phyloP scores from a whole-genome alignment of 345 rosid genomes.

The Hirschfeldia incana region DNA sequence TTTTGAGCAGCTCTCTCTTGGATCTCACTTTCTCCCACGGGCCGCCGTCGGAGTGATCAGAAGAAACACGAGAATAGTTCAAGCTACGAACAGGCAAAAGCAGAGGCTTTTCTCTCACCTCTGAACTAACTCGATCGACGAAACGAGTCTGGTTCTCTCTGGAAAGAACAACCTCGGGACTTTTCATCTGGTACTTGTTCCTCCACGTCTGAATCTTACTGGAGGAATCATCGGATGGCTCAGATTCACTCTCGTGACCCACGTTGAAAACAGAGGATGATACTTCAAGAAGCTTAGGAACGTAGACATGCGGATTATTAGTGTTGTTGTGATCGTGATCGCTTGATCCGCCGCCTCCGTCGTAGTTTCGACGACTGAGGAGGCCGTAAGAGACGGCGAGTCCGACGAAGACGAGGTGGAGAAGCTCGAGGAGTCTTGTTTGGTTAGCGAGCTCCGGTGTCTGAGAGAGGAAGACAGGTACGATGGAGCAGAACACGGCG shows the following conservation, averaged over 20 bases:
- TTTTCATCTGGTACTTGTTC: conserved; percentile 60
- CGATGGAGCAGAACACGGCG: conserved; percentile 45
- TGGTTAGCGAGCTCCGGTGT: conserved; percentile 85
- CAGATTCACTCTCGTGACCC: conserved; percentile 42
- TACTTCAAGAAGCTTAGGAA: conserved; percentile 77
- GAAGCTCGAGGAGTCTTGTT: conserved; percentile 73
- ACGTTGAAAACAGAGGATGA: conserved; percentile 85
- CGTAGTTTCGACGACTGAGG: conserved; percentile 69
- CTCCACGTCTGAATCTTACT: conserved; percentile 71
- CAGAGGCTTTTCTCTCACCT: conserved; percentile 63
- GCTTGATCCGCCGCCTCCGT: conserved; percentile 43
- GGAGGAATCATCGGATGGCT: conserved; percentile 29
- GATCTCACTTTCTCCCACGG: conserved; percentile 37
- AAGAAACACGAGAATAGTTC: conserved; percentile 47
- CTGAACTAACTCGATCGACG: conserved; percentile 33
- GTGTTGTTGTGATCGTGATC: conserved; percentile 24
- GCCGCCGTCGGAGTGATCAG: conserved; percentile 27
- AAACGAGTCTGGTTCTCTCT: conserved; percentile 49
- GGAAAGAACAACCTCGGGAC: conserved; percentile 55
- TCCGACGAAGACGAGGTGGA: conserved; percentile 89
- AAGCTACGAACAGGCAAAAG: conserved; percentile 87
- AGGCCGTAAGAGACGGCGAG: conserved; percentile 96
- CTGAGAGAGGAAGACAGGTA: conserved; percentile 75
- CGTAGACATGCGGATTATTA: conserved; percentile 55
- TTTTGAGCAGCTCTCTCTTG: conserved; percentile 34